Base-by-base conservation (phyloP, 2,329 filamentous ascomycete genomes). In the Fusarium burgessii region DNA sequence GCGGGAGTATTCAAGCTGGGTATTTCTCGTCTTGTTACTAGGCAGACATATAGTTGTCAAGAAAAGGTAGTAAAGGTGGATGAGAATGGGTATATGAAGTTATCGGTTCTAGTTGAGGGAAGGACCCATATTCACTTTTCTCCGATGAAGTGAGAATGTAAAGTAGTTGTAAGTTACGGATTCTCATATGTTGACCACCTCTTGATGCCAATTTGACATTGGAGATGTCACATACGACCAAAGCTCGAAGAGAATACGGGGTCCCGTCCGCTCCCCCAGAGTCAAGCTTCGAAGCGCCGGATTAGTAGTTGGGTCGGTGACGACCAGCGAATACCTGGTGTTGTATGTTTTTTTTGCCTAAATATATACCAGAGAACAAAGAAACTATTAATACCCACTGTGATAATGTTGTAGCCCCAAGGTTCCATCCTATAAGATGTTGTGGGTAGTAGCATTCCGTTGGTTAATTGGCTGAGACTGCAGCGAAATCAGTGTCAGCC, bases 221-320 rank as follows among this genome's bases (percentile, higher is more conserved):
- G 0, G 4, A 10, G 0, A 7, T 33, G 4, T 15, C 20, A 55
- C 52, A 46, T 55, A 55, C 52, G 52, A 55, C 52, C 52, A 55
- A 27, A 55, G 52, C 52, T 55, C 52, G 52, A 45, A 55, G 38
- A 55, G 9, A 55, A 55, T 45, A 55, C 51, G 51, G 51, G 51
- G 38, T 45, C 51, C 51, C 51, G 51, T 55, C 38, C 6, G 51
- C 51, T 55, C 51, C 38, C 38, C 51, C 51, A 45, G 7, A 33
- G 51, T 55, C 51, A 55, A 55, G 51, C 51, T 55, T 55, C 38
- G 51, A 55, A 55, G 51, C 51, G 51, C 51, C 27, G 38, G 27
- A 55, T 43, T 55, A 55, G 51, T 55, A 55, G 51, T 55, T 55
- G 51, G 50, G 50, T 42, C 50, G 50, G 50, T 54, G 51, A 55